Base-by-base conservation (phyloP, 441 rosid species). In the Cnidoscolus chayamansa region DNA sequence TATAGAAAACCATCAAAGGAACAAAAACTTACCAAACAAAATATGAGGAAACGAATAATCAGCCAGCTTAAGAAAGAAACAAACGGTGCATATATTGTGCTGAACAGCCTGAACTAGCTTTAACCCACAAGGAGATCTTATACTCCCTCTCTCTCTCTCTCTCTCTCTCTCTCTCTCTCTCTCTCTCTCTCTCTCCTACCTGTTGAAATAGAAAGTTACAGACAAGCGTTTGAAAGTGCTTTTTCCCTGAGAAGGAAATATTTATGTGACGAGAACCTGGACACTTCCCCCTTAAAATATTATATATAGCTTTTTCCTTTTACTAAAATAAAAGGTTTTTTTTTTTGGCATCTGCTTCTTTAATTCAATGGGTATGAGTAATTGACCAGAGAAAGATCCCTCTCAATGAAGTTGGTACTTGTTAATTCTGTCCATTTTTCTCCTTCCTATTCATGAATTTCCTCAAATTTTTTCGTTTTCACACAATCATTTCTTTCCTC, bases 251-350 rank as follows among this genome's bases (percentile, higher is more conserved):
- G 37, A 48, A 10, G 25, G 35, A 31, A 60, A 61, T 2, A 35
- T 49, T 51, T 25, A 66, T 48, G 79, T 82, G 80, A 79, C 73
- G 83, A 63, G 84, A 77, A 84, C 81, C 81, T 84, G 70, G 86
- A 84, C 84, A 13, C 48, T 19, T 32, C 47, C 67, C 40, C 61
- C 9, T 59, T 6, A 25, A 56, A 47, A 3, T 43, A 20, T 6
- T 16, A 7, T 48, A 31, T 48, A 40, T 53, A 65, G 7, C 45
- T 6, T 40, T 40, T 40, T 40, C 45, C 6, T 6, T 40, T 6
- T 6, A 40, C 0, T 40, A 40, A 5, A 40, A 40, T 40, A 40
- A 40, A 40, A 40, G 5, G 5, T 40, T 3, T 3, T 40, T 40
- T 3, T 40, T 40, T 40, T 40, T 40, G 7, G 45, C 7, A 3